Conservation (phyloP, 352 stramenopile species). For the Halophytophthora batemanensis region DNA sequence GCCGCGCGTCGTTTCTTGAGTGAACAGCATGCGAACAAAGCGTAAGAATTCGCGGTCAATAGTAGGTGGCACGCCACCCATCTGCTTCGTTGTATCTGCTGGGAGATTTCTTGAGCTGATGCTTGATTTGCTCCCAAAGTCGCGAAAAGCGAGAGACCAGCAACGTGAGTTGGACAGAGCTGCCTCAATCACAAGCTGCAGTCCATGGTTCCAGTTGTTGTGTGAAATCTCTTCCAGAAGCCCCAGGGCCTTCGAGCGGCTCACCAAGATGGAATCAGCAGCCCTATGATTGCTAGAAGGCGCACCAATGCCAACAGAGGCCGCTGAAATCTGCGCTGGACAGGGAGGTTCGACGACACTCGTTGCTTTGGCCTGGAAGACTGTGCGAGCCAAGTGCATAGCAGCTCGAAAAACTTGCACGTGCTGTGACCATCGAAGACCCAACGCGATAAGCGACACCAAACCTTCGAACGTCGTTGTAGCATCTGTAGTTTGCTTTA, state of each 20-base stretch:
- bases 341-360: background rate
- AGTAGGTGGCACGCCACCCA: background rate
- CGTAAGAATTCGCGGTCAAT: slow-evolving; percentile 35
- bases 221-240: slow-evolving; percentile 16
- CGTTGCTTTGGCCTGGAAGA: slow-evolving; percentile 19
- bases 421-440: slow-evolving; percentile 22
- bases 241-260: background rate
- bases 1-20: slow-evolving; percentile 23
- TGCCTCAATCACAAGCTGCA: slow-evolving; percentile 26
- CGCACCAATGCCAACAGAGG: background rate
- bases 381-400: slow-evolving; percentile 39
- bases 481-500: slow-evolving; percentile 11
- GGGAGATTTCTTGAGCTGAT: background rate
- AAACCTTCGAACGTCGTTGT: slow-evolving; percentile 42
- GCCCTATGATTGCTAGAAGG: background rate
- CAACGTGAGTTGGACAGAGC: slow-evolving; percentile 28
- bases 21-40: slow-evolving; percentile 37
- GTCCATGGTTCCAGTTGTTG: slow-evolving; percentile 21
- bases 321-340: background rate
- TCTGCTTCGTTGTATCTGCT: background rate
- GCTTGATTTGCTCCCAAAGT: background rate
- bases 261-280: background rate
- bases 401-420: slow-evolving; percentile 30
- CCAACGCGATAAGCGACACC: slow-evolving; percentile 30
- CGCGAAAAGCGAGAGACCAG: slow-evolving; percentile 20